A percentile compares a stretch with the other conserved stretches of the same genome.
phyloP scores from a whole-genome alignment of 306 rosid genomes.

The Lablab purpureus region DNA sequence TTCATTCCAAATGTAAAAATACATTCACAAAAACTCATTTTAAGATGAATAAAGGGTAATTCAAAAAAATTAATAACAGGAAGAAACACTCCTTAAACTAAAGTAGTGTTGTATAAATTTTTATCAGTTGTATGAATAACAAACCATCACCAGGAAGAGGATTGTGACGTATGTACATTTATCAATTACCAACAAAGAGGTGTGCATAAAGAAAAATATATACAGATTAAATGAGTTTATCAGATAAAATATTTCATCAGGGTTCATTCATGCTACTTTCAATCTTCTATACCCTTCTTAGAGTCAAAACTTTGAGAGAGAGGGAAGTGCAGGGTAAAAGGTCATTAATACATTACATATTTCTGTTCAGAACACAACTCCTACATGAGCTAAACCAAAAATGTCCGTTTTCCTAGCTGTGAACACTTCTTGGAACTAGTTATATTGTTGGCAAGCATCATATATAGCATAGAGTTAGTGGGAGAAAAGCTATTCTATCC shows the following conservation, averaged over 20 bases:
- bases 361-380: conserved; percentile 31
- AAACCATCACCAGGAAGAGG: not conserved
- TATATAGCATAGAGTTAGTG: conserved; percentile 4
- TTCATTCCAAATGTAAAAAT: too few species aligned
- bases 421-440: not conserved
- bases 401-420: not conserved
- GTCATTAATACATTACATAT: conserved; percentile 21
- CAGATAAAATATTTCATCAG: conserved; percentile 22
- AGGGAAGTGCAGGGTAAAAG: conserved; percentile 8
- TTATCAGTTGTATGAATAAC: too few species aligned
- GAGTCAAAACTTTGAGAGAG: not conserved
- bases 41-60: too few species aligned
- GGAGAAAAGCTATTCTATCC: conserved; percentile 20
- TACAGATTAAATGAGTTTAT: not conserved
- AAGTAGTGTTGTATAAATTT: too few species aligned
- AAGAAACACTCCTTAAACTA: too few species aligned
- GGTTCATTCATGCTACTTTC: conserved; percentile 17
- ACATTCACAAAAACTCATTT: too few species aligned
- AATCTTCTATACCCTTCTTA: conserved; percentile 30
- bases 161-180: not conserved
- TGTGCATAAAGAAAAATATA: not conserved
- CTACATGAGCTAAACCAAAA: conserved; percentile 26
- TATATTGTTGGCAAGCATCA: conserved; percentile 33
- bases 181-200: conserved; percentile 4
- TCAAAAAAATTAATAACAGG: too few species aligned